phyloP scores from a whole-genome alignment of 306 rosid genomes.

The Trichosanthes truncata region DNA sequence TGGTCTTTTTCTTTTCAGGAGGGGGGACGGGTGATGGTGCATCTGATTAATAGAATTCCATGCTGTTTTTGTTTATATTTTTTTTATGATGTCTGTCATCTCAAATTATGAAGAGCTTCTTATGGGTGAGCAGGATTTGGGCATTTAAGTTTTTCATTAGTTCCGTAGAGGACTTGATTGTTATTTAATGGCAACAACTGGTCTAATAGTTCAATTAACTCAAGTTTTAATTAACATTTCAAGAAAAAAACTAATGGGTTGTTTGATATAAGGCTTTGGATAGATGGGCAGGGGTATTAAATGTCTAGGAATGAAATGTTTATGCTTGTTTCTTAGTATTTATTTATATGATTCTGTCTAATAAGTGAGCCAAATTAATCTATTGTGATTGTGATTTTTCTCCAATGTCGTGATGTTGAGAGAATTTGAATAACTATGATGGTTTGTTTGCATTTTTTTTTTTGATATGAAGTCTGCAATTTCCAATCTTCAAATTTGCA shows the following conservation, averaged over 20 bases:
- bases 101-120: neutral
- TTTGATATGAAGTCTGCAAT: neutral
- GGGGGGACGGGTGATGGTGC: neutral
- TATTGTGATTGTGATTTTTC: neutral
- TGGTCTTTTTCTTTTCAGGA: neutral
- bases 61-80: neutral
- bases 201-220: neutral
- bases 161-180: neutral
- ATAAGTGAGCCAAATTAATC: neutral
- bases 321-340: neutral
- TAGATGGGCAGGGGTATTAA: neutral
- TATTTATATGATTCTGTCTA: neutral
- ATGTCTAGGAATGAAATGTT: neutral
- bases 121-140: neutral
- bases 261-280: neutral
- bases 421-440: neutral
- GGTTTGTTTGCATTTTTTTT: neutral
- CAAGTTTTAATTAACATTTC: neutral
- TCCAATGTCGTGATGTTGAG: neutral
- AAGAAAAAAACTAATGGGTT: neutral
- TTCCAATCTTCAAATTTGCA: neutral
- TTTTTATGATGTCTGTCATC: neutral
- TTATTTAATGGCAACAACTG: neutral
- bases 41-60: neutral
- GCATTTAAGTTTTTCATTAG: neutral